Conservation (phyloP, 2,329 filamentous ascomycete genomes). For the Venturia pyrina region DNA sequence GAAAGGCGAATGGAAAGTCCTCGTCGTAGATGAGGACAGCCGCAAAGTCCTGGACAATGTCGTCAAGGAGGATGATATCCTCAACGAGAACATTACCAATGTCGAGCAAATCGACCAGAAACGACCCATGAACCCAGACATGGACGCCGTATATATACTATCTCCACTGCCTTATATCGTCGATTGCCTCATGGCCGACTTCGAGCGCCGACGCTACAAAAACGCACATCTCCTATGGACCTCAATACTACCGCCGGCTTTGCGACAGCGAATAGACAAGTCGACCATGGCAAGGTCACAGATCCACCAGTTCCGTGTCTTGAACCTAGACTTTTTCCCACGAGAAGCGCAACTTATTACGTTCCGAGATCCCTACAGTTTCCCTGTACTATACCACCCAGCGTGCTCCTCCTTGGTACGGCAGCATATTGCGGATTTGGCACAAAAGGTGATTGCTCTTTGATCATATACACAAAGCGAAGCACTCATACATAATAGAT, state of each 20-base stretch:
- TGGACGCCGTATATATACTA: conserved; percentile 91
- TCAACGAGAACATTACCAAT: conserved; percentile 93
- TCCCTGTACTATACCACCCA: conserved; percentile 84
- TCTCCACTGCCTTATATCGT: conserved; percentile 80
- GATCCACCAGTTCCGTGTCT: conserved; percentile 69
- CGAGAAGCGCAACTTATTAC: conserved; percentile 85
- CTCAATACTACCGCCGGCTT: conserved; percentile 56
- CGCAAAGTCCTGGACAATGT: conserved; percentile 83
- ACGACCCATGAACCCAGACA: conserved; percentile 71
- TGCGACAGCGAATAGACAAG: conserved; percentile 65
- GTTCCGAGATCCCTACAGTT: conserved; percentile 92
- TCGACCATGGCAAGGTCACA: conserved; percentile 59
- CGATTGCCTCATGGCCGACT: conserved; percentile 87
- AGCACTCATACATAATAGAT: conserved; percentile 43
- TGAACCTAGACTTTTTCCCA: conserved; percentile 83
- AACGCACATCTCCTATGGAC: conserved; percentile 81
- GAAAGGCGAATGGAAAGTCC: conserved; percentile 74
- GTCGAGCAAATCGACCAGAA: conserved; percentile 89
- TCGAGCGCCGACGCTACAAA: conserved; percentile 74
- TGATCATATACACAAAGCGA: neutral
- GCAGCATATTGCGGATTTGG: conserved; percentile 71
- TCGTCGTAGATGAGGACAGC: conserved; percentile 77
- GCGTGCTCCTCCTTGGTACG: conserved; percentile 76
- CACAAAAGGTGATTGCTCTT: conserved; percentile 61
- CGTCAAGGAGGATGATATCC: conserved; percentile 89